Evolutionary conservation across 176 grass and related monocot genomes (phyloP).

Genomic region (Lolium perenne): DNA sequence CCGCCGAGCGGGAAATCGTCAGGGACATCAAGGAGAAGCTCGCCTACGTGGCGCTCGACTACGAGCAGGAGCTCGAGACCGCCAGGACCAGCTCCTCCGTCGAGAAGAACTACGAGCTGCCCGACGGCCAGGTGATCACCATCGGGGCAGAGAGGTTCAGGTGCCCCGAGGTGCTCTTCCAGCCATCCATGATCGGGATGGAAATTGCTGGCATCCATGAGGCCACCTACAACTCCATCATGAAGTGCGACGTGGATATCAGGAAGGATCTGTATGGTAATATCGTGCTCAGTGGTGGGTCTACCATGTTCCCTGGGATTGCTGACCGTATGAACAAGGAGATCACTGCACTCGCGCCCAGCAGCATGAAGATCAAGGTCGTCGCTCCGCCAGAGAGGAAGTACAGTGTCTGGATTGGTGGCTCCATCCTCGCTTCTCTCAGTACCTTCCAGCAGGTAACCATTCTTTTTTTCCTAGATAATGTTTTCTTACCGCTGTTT

Average conservation of each 20-base stretch:
- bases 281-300: slow-evolving; percentile 79
- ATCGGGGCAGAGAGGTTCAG: slow-evolving; percentile 85
- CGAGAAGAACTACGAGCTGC: slow-evolving; percentile 87
- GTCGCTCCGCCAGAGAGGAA: slow-evolving; percentile 87
- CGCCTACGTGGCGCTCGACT: slow-evolving; percentile 82
- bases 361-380: slow-evolving; percentile 93
- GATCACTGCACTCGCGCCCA: slow-evolving; percentile 77
- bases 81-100: slow-evolving; percentile 76
- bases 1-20: slow-evolving; percentile 89
- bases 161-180: slow-evolving; percentile 87
- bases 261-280: slow-evolving; percentile 86
- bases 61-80: slow-evolving; percentile 74
- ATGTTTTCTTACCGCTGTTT: background rate
- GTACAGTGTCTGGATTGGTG: slow-evolving; percentile 93
- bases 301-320: slow-evolving; percentile 91
- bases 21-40: slow-evolving; percentile 95
- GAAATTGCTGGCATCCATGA: slow-evolving; percentile 80
- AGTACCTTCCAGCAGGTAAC: slow-evolving; percentile 88
- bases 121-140: slow-evolving; percentile 86
- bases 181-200: slow-evolving; percentile 81
- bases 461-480: background rate
- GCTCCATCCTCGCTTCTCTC: slow-evolving; percentile 82
- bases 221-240: slow-evolving; percentile 93
- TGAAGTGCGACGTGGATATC: slow-evolving; percentile 94
- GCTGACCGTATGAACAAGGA: slow-evolving; percentile 92